Percentiles rank a stretch among this genome's conserved stretches.
Evolutionary conservation across 2,329 filamentous ascomycete species (phyloP).

Genomic region (Hypoxylon sp.): DNA sequence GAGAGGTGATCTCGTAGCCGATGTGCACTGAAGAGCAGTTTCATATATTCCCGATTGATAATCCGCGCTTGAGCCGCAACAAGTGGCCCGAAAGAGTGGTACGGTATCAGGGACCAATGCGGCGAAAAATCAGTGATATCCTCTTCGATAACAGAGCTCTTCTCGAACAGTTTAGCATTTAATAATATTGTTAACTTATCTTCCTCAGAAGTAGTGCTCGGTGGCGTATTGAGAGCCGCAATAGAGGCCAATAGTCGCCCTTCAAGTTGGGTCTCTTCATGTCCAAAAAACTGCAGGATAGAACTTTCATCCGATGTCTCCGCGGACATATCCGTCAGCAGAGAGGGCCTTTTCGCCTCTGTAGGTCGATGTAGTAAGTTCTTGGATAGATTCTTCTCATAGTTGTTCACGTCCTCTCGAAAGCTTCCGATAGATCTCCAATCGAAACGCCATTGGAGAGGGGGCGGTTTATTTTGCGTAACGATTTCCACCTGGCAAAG

Average conservation of each 20-base stretch:
- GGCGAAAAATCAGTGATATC: conserved; percentile 58
- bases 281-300: conserved; percentile 64
- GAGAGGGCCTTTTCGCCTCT: background rate
- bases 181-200: conserved; percentile 61
- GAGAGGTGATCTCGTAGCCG: conserved; percentile 79
- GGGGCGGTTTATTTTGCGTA: conserved; percentile 65
- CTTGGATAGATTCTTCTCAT: conserved; percentile 61
- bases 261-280: conserved; percentile 63
- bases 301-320: conserved; percentile 38
- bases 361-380: conserved; percentile 30
- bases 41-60: conserved; percentile 82
- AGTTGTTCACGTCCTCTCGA: conserved; percentile 71
- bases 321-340: background rate
- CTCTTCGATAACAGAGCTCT: conserved; percentile 37
- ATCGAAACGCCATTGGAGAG: conserved; percentile 77
- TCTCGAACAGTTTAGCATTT: conserved; percentile 57
- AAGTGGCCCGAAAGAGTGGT: conserved; percentile 82
- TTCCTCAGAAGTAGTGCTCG: conserved; percentile 38
- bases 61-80: conserved; percentile 81
- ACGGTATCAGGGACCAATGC: conserved; percentile 73
- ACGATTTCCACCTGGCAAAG: conserved; percentile 69
- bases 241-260: conserved; percentile 67
- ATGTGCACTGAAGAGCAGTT: conserved; percentile 81
- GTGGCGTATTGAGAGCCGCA: conserved; percentile 59
- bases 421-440: conserved; percentile 78